Evolutionary conservation across 192 early-diverging fungal species (phyloP).

Genomic region (Coemansia sp.): DNA sequence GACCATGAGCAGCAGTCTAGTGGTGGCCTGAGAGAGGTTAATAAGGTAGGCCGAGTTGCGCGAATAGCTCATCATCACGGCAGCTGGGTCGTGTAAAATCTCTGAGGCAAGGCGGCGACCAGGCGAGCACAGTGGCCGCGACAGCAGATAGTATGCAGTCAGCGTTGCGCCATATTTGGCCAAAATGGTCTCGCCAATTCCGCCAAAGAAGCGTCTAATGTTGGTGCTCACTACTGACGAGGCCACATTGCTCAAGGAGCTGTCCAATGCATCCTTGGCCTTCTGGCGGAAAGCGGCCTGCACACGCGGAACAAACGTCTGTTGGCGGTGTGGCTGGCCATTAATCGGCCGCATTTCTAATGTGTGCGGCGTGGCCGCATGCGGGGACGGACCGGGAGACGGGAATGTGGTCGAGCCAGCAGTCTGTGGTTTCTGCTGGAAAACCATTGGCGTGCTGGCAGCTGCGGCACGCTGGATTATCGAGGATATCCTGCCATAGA

Average conservation of each 20-base stretch:
- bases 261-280: conserved; percentile 35
- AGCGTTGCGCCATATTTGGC: conserved; percentile 96
- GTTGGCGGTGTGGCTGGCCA: conserved; percentile 10
- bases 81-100: conserved; percentile 44
- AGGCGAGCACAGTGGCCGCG: conserved; percentile 76
- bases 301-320: conserved; percentile 38
- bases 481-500: conserved; percentile 42
- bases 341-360: conserved; percentile 5
- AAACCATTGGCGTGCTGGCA: conserved; percentile 34
- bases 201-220: conserved; percentile 49
- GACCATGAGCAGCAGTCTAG: conserved; percentile 83
- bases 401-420: conserved; percentile 3
- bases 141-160: conserved; percentile 70
- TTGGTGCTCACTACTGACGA: conserved; percentile 38
- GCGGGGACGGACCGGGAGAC: conserved; percentile 19
- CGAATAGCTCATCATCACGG: conserved; percentile 65
- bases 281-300: conserved; percentile 35
- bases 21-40: conserved; percentile 76
- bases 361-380: conserved; percentile 15
- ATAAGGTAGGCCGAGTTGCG: conserved; percentile 74
- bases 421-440: conserved; percentile 22
- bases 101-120: conserved; percentile 32
- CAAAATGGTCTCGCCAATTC: conserved; percentile 70
- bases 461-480: conserved; percentile 42
- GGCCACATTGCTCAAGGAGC: conserved; percentile 26